Evolutionary conservation across 768 basidiomycete genomes (phyloP), one percentile per base, ranked within the genome.

Genomic region (Mycena pura): DNA sequence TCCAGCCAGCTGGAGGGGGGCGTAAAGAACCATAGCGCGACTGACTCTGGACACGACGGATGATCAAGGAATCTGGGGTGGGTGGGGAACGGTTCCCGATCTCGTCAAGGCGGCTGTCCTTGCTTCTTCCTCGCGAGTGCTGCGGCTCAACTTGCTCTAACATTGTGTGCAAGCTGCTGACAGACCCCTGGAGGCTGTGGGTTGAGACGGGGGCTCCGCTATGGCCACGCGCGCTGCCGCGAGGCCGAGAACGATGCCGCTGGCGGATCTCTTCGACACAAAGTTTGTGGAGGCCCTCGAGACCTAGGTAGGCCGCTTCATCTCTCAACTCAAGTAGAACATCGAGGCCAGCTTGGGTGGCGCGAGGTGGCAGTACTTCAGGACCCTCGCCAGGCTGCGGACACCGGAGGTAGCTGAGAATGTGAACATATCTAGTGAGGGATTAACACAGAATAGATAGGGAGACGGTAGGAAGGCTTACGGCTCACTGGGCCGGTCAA

Each of bases 401-500:
- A 5, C 88, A 82, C 34, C 92, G 88, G 15, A 94, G 86, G 68
- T 92, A 93, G 6, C 81, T 74, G 1, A 94, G 75, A 55, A 94
- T 82, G 72, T 92, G 87, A 1, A 78, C 68, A 67, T 94, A 94
- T 65, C 91, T 93, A 58, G 27, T 29, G 39, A 17, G 40, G 59
- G 5, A 27, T 36, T 62, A 50, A 10, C 24, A 46, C 45, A 49
- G 41, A 50, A 48, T 51, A 9, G 17, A 3, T 29, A 17, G 38
- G 31, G 22, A 6, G 13, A 32, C 8, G 19, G 53, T n/a, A 13
- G 24, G 50, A 41, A 31, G 10, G 83, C 91, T 80, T 74, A 93
- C 90, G 92, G 89, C 28, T 86, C 78, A 66, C 92, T 92, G 0
- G 92, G 83, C 24, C 92, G 81, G 70, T 95, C 92, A 22, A 95